Percentiles rank a stretch among this genome's conserved stretches.
Conservation (phyloP, 441 rosid species). For the Adansonia rubrostipa region DNA sequence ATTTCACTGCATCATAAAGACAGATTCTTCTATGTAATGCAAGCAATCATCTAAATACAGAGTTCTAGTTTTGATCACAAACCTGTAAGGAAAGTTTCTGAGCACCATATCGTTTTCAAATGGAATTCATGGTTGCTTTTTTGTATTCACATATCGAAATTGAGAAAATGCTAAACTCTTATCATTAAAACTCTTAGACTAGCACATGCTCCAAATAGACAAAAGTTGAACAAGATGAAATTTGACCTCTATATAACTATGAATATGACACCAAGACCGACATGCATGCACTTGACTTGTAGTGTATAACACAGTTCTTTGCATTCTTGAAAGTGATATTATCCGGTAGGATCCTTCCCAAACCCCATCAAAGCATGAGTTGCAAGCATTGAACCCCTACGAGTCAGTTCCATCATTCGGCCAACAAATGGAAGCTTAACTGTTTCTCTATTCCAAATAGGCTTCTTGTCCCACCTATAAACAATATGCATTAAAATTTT, state of each 20-base stretch:
- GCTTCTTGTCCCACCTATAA: conserved; percentile 88
- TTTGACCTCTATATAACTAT: background rate
- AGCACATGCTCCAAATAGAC: background rate
- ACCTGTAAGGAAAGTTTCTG: background rate
- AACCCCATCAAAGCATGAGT: conserved; percentile 93
- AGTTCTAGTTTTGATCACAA: background rate
- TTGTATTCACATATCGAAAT: too few species aligned
- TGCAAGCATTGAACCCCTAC: conserved; percentile 80
- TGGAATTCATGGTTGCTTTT: background rate
- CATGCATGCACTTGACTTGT: background rate
- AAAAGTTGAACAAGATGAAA: background rate
- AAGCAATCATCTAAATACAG: background rate
- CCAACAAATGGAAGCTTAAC: conserved; percentile 59
- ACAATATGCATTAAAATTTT: conserved; percentile 16
- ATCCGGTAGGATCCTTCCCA: conserved; percentile 68
- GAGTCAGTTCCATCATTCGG: conserved; percentile 53
- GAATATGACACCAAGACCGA: background rate
- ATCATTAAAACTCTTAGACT: background rate
- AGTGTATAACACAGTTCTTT: background rate
- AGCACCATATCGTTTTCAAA: background rate
- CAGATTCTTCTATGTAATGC: background rate
- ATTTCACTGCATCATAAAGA: background rate
- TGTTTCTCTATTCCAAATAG: conserved; percentile 68
- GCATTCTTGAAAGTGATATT: conserved; percentile 11
- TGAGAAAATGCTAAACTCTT: background rate